Base-by-base conservation (phyloP, 225 moss, liverwort and hornwort species). In the Asterella californica region DNA sequence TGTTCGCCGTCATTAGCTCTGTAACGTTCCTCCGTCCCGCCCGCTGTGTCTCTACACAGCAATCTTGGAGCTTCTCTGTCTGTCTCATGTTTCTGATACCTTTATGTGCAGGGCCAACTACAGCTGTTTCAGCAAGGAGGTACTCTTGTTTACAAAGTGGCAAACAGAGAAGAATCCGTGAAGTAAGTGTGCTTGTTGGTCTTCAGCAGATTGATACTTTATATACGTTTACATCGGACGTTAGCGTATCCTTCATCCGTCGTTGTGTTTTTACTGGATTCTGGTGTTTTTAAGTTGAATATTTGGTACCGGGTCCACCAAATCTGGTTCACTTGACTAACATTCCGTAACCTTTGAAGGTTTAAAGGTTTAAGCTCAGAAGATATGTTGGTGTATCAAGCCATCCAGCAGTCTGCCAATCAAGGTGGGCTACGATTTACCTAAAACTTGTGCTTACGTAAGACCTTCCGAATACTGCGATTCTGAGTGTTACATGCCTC, bases 351-450 rank as follows among this genome's bases (percentile, higher is more conserved):
- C 42, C 60, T 9, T 68, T 89, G 83, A 87, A 96, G 96, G 86
- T 92, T 97, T 60, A 94, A 87, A 85, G 94, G 92, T 59, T 79
- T 97, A 76, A 88, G 86, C 73, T 92, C 93, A 42, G 93, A 97
- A 85, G 97, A 97, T 32, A 88, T 92, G 91, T 82, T 97, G 81
- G 94, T 97, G 72, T 94, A 93, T 76, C 97, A 97, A 84, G 89
- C 84, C 24, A 94, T 97, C 29, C 85, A 97, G 84, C 89, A 89
- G 63, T 89, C 94, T 83, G 91, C 89, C 79, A 94, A 89, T 87
- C 89, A 90, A 87, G 93, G 96, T 93, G 84, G 42, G 82, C 59
- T 36, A 12, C 25, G 47, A 25, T 34, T 34, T 67, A n/a, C n/a
- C n/a, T 36, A 34, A 67, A 15, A 15, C 67, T 9, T 33, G 18